These are phyloP conservation scores for Biancaea sappan DNA, from an alignment of 306 rosid species.

Conservation along the genomic window DNA sequence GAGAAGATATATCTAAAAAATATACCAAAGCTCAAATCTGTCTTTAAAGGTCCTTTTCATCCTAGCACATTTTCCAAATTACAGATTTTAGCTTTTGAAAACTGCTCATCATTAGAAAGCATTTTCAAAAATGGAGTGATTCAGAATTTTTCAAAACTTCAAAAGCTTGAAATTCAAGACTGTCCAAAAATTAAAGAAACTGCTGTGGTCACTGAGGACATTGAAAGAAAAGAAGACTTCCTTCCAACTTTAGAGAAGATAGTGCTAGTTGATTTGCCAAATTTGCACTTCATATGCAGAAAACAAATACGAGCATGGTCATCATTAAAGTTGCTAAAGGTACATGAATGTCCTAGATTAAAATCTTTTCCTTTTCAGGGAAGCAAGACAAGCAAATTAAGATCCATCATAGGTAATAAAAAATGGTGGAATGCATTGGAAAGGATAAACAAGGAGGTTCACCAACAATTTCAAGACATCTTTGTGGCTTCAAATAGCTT, in stretches of 20 bases:
- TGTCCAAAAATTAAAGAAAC: background rate
- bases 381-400: background rate
- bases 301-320: background rate
- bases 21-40: conserved; percentile 21
- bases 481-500: background rate
- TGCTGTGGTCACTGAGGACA: background rate
- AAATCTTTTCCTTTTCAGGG: background rate
- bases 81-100: background rate
- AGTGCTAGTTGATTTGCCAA: conserved; percentile 15
- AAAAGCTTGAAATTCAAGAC: background rate
- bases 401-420: conserved; percentile 13
- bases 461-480: background rate
- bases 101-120: background rate
- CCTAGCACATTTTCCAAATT: background rate
- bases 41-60: conserved; percentile 18
- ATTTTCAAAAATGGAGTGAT: conserved; percentile 6
- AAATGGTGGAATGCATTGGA: conserved; percentile 13
- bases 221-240: background rate
- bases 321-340: background rate
- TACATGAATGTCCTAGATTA: conserved; percentile 1
- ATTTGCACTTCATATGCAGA: background rate
- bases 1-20: conserved; percentile 25
- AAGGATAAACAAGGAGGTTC: background rate
- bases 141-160: background rate
- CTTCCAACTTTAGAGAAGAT: background rate